Evolutionary conservation across 805 yeast genomes (phyloP).

Genomic region (Candida bentonensis): DNA sequence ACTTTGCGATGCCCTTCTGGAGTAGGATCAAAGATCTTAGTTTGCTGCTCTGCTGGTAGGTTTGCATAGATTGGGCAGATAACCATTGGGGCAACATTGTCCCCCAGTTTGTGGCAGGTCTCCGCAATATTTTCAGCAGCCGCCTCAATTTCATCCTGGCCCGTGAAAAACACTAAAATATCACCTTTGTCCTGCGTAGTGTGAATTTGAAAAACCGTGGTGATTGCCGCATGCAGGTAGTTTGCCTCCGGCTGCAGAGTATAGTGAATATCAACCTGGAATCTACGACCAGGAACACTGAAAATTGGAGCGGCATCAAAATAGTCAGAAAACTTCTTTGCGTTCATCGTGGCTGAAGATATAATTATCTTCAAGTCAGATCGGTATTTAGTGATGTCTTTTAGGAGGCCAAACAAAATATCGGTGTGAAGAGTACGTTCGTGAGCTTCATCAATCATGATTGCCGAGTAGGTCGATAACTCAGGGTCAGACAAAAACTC

Average conservation of each 20-base stretch:
- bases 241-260: slow-evolving; percentile 77
- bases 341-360: slow-evolving; percentile 88
- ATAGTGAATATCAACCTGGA: slow-evolving; percentile 74
- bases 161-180: slow-evolving; percentile 80
- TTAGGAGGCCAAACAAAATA: slow-evolving; percentile 71
- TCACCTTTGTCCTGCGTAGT: slow-evolving; percentile 73
- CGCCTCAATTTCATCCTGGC: slow-evolving; percentile 92
- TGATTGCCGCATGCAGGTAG: slow-evolving; percentile 70
- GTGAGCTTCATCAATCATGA: slow-evolving; percentile 95
- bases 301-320: slow-evolving; percentile 73
- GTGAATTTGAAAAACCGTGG: slow-evolving; percentile 77
- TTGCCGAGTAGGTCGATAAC: slow-evolving; percentile 62
- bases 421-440: slow-evolving; percentile 93
- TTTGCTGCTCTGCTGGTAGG: slow-evolving; percentile 80
- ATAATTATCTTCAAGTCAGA: slow-evolving; percentile 66
- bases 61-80: slow-evolving; percentile 85
- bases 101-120: slow-evolving; percentile 51
- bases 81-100: slow-evolving; percentile 47
- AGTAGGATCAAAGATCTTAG: slow-evolving; percentile 78
- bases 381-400: slow-evolving; percentile 54
- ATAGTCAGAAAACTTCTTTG: slow-evolving; percentile 67
- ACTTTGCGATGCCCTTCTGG: slow-evolving; percentile 68
- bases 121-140: slow-evolving; percentile 52
- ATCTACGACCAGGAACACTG: slow-evolving; percentile 75
- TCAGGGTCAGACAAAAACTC: slow-evolving; percentile 76